phyloP scores from a whole-genome alignment of 2,329 filamentous ascomycete genomes.

The Zasmidium citrigriseum region DNA sequence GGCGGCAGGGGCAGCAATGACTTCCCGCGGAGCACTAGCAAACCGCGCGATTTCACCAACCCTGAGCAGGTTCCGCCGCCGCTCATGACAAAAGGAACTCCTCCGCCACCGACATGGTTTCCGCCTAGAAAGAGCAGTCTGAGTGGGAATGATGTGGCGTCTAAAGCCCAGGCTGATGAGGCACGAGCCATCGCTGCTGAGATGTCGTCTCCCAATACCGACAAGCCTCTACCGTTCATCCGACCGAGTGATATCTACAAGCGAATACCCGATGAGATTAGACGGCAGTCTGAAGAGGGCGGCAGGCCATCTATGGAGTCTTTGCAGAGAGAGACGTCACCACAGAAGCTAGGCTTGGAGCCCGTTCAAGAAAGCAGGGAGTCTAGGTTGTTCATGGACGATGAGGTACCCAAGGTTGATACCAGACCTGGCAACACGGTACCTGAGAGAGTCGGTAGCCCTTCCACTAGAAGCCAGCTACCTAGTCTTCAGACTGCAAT shows the following conservation, averaged over 20 bases:
- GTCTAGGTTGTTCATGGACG: constrained; percentile 17
- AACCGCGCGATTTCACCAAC: constrained; percentile 51
- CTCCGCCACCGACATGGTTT: constrained; percentile 46
- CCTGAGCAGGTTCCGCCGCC: constrained; percentile 53
- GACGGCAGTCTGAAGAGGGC: constrained; percentile 59
- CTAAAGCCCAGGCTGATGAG: constrained; percentile 16
- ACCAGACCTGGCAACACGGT: background rate
- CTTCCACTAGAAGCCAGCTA: background rate
- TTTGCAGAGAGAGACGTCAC: constrained; percentile 22
- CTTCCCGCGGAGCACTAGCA: constrained; percentile 16
- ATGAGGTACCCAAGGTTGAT: constrained; percentile 6
- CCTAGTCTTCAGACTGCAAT: background rate
- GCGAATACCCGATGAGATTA: constrained; percentile 66
- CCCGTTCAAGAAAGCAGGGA: constrained; percentile 25
- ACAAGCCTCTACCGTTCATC: constrained; percentile 64
- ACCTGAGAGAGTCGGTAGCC: background rate
- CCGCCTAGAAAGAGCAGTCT: constrained; percentile 66
- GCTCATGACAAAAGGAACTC: constrained; percentile 42
- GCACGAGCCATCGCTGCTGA: constrained; percentile 19
- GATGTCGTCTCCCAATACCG: constrained; percentile 33
- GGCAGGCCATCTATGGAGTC: constrained; percentile 60
- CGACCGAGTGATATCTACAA: constrained; percentile 77
- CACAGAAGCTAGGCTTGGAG: constrained; percentile 30
- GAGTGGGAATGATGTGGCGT: constrained; percentile 44
- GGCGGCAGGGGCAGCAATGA: constrained; percentile 16